Evolutionary conservation across 108 stramenopile species (phyloP), one percentile per base, ranked within the genome.

Genomic region (Cyclotella cryptica): DNA sequence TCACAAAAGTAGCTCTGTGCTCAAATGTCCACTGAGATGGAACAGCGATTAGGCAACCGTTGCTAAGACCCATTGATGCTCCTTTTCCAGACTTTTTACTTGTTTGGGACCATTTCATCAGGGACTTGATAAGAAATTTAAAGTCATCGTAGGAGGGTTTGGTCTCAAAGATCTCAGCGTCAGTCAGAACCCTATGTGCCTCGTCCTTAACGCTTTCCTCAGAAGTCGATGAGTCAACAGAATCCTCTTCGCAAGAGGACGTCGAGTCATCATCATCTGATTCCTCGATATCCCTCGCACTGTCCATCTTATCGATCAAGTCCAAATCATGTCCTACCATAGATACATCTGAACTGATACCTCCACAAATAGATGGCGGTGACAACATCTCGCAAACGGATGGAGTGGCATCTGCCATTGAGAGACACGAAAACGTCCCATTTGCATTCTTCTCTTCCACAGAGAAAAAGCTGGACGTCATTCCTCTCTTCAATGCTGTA

Each of bases 71-170:
- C 81, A 89, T 75, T 10, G 83, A 78, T 78, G 66, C 76, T 66
- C 72, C 62, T 78, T 69, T 78, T 61, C 27, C 43, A 14, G 40
- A 66, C 11, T 55, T 55, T 35, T 35, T 35, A 35, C 41, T n/a
- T 47, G 58, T 64, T 45, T 60, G 45, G 39, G 71, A 60, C 82
- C 77, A 82, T 29, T 78, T 79, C 28, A 78, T 81, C 19, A 89
- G 58, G 27, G 57, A 40, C 57, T 78, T 85, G 35, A 83, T 62
- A n/a, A 93, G 82, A 79, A 87, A 93, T 42, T 88, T 86, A 18
- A 96, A 60, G 69, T 93, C 92, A 3, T 90, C 80, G 46, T 82
- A 80, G 11, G 89, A 90, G 12, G 90, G 75, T 81, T 90, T 93
- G 22, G 74, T 58, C 26, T 83, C 66, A 42, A 89, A 84, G 27